A percentile compares a stretch with the other conserved stretches of the same genome.
phyloP scores from a whole-genome alignment of 2,329 filamentous ascomycete genomes.

The Domatiomyces globalis region DNA sequence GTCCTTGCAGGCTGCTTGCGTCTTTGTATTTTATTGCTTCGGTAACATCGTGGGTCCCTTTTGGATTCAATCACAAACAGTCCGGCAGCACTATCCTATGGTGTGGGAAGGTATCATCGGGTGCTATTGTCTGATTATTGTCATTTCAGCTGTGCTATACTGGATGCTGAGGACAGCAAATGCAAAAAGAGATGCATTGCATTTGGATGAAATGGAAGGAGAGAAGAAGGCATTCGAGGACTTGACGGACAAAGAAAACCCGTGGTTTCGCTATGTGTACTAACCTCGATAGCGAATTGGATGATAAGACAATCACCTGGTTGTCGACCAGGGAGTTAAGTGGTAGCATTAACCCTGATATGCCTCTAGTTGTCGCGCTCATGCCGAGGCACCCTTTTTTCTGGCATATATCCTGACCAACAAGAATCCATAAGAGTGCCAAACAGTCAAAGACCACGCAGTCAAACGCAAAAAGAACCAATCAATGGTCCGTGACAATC shows the following conservation, averaged over 20 bases:
- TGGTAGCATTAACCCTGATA: too few species aligned
- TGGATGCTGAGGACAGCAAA: constrained; percentile 48
- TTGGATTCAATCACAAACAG: constrained; percentile 53
- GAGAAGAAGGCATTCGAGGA: constrained; percentile 54
- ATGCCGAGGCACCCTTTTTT: too few species aligned
- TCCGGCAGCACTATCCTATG: constrained; percentile 52
- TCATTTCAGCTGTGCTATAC: constrained; percentile 43
- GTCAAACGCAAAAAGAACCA: too few species aligned
- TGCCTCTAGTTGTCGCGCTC: too few species aligned
- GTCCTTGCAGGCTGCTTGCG: constrained; percentile 57
- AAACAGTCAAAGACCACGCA: too few species aligned
- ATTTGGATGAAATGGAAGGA: constrained; percentile 45
- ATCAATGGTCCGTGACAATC: too few species aligned
- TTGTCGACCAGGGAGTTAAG: too few species aligned
- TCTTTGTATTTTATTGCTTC: constrained; percentile 63
- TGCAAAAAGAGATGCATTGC: constrained; percentile 33
- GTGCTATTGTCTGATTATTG: constrained; percentile 55
- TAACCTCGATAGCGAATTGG: too few species aligned
- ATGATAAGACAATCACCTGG: too few species aligned
- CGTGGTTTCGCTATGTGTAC: constrained; percentile 49
- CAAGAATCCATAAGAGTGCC: too few species aligned
- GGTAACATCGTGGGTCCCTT: constrained; percentile 65
- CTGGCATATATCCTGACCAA: too few species aligned
- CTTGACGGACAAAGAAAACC: constrained; percentile 54
- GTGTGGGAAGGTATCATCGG: constrained; percentile 54